phyloP scores from a whole-genome alignment of 1,284 basidiomycete genomes.

The Ustilago tritici region DNA sequence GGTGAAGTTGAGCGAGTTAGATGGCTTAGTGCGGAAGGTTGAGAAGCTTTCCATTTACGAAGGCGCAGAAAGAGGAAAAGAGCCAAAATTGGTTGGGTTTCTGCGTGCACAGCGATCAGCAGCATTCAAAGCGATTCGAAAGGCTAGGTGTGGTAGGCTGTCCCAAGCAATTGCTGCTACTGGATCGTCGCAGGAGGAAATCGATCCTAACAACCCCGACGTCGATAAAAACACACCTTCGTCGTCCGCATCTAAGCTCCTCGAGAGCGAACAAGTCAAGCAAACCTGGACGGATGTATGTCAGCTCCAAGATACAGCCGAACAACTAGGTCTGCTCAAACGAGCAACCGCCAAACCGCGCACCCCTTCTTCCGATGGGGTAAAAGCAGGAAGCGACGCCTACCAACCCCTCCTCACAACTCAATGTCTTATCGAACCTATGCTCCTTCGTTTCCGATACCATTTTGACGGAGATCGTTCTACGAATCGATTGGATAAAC shows the following conservation, averaged over 20 bases:
- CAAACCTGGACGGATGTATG: constrained; percentile 57
- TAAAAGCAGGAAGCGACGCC: constrained; percentile 50
- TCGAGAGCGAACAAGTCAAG: constrained; percentile 19
- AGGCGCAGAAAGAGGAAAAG: not conserved
- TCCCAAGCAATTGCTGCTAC: constrained; percentile 35
- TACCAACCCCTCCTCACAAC: constrained; percentile 71
- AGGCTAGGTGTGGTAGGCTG: constrained; percentile 24
- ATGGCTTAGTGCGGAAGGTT: constrained; percentile 29
- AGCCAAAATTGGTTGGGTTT: constrained; percentile 45
- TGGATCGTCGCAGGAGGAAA: constrained; percentile 36
- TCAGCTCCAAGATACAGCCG: constrained; percentile 57
- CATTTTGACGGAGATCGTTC: constrained; percentile 89
- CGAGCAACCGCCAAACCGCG: constrained; percentile 32
- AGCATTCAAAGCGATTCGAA: constrained; percentile 40
- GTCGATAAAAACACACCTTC: not conserved
- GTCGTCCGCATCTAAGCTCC: constrained; percentile 6
- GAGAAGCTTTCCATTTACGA: constrained; percentile 22
- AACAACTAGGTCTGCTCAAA: constrained; percentile 36
- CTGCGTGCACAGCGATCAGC: constrained; percentile 43
- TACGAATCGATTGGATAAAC: constrained; percentile 93
- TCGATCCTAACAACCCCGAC: constrained; percentile 6
- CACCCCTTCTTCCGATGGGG: not conserved
- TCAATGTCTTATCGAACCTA: constrained; percentile 84
- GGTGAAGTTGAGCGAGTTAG: constrained; percentile 25
- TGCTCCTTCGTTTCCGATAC: constrained; percentile 90